Percentiles rank a stretch among this genome's conserved stretches.
Conservation (phyloP, 768 basidiomycete species). For the Coprinopsis cinerea region DNA sequence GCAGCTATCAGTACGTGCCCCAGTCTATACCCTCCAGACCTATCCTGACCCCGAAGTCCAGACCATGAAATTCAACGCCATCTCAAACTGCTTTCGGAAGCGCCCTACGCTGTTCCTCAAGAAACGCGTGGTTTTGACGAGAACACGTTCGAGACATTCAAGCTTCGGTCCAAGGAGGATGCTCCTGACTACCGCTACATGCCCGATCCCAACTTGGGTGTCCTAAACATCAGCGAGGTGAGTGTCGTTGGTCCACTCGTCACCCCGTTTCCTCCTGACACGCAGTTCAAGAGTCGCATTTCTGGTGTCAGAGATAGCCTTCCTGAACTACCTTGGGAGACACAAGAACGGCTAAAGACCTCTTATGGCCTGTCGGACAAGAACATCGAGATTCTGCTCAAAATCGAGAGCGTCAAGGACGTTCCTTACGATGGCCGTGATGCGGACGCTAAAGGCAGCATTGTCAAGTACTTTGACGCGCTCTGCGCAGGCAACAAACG, state of each 20-base stretch:
- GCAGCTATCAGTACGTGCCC: constrained; percentile 69
- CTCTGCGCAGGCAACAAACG: constrained; percentile 42
- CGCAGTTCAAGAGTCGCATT: constrained; percentile 50
- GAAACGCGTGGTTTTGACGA: constrained; percentile 93
- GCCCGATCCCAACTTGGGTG: constrained; percentile 93
- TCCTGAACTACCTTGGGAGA: constrained; percentile 73
- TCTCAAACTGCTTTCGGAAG: constrained; percentile 42
- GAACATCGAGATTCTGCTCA: constrained; percentile 72
- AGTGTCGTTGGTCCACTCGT: not conserved
- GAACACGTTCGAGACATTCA: constrained; percentile 72
- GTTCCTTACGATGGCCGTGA: constrained; percentile 55
- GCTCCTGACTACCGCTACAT: constrained; percentile 96
- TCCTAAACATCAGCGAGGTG: constrained; percentile 54
- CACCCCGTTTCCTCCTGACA: not conserved
- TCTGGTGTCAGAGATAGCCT: constrained; percentile 43
- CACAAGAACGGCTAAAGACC: constrained; percentile 48
- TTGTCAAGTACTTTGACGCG: constrained; percentile 78
- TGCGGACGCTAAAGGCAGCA: constrained; percentile 29
- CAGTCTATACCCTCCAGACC: not conserved
- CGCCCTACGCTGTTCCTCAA: constrained; percentile 49
- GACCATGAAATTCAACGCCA: constrained; percentile 83
- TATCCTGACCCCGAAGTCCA: constrained; percentile 23
- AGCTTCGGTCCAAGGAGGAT: constrained; percentile 84
- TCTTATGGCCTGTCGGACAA: constrained; percentile 45
- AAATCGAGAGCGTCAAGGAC: constrained; percentile 60